Base-by-base conservation (phyloP, 2,329 filamentous ascomycete genomes). In the Aspergillus thermomutatus region DNA sequence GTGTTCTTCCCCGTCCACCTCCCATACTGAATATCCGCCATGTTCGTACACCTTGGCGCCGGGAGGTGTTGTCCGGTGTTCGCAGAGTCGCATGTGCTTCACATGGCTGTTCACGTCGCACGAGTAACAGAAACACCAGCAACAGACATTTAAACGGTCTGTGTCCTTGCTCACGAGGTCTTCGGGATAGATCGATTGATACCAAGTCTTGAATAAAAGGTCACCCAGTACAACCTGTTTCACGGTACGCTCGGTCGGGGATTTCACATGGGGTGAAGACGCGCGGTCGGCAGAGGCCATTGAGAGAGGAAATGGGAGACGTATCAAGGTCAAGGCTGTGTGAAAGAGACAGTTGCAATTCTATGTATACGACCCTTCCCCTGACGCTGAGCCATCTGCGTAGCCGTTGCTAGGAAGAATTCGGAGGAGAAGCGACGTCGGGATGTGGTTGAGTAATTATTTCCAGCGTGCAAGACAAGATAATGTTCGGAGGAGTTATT, bases 91-190 rank as follows among this genome's bases (percentile, higher is more conserved):
- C 17, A 62, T 72, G 55, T 77, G 75, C 45, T 64, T 66, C 8
- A 69, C 65, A 61, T 77, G 77, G 53, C 71, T 63, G 54, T 63
- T 61, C 47, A 66, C 68, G 55, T 77, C 71, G 56, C 75, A 77
- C 49, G 88, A 89, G 74, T 99, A 99, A 70, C 92, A 93, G 80
- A 97, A 97, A 78, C 94, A 99, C 80, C 86, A 89, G 34, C 90
- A 88, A 70, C 94, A 99, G 34, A 97, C 89, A 66, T 92, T 95
- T 7, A 97, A 78, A 55, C 87, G 78, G 61, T 88, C 85, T 17
- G 72, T 70, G 40, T 76, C 71, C 58, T 75, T 77, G 55, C 68
- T 68, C 48, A 79, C 75, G 31, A 91, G 81, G 66, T 92, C 79
- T 84, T 96, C 80, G 4, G 86, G 76, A 72, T 97, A 96, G 73